Conservation (phyloP, 495 filamentous ascomycete genomes). For the Penicillium parvum region DNA sequence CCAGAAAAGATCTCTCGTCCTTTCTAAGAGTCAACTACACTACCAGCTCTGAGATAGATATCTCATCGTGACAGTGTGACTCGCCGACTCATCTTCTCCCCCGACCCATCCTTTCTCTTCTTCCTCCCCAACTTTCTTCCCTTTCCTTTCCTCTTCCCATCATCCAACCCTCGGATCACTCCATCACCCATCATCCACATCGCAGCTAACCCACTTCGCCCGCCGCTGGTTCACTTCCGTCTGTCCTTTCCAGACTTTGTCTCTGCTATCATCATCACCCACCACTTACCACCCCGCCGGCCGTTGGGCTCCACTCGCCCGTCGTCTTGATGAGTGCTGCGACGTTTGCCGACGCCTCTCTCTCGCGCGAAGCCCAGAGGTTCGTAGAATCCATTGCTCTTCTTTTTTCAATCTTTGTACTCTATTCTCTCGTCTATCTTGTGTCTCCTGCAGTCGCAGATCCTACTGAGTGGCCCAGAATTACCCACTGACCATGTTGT, state of each 20-base stretch:
- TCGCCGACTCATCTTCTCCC: slow-evolving; percentile 9
- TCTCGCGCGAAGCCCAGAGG: slow-evolving; percentile 43
- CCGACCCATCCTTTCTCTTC: slow-evolving; percentile 18
- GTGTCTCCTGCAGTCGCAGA: slow-evolving; percentile 21
- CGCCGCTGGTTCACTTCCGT: background rate
- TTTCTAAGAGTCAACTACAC: background rate
- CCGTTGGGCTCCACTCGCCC: slow-evolving; percentile 20
- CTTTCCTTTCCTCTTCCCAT: slow-evolving; percentile 5
- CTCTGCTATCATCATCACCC: background rate
- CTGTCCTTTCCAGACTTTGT: slow-evolving; percentile 5
- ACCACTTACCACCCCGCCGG: slow-evolving; percentile 11
- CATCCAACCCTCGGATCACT: slow-evolving; percentile 7
- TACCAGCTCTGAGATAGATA: too few species aligned
- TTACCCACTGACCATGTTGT: slow-evolving; percentile 42
- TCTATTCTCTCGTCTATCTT: background rate
- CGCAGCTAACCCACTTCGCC: background rate
- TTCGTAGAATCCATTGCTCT: slow-evolving; percentile 9
- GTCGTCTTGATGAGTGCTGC: slow-evolving; percentile 47
- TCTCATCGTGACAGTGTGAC: slow-evolving; percentile 29
- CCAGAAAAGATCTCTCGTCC: too few species aligned
- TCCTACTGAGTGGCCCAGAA: slow-evolving; percentile 31
- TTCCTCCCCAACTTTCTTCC: slow-evolving; percentile 5
- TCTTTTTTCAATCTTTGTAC: background rate
- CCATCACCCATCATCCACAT: slow-evolving; percentile 1
- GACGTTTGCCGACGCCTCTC: slow-evolving; percentile 44